These are phyloP conservation scores for Nematodospora valgi DNA, from an alignment of 805 yeast species.

Conservation along the genomic window DNA sequence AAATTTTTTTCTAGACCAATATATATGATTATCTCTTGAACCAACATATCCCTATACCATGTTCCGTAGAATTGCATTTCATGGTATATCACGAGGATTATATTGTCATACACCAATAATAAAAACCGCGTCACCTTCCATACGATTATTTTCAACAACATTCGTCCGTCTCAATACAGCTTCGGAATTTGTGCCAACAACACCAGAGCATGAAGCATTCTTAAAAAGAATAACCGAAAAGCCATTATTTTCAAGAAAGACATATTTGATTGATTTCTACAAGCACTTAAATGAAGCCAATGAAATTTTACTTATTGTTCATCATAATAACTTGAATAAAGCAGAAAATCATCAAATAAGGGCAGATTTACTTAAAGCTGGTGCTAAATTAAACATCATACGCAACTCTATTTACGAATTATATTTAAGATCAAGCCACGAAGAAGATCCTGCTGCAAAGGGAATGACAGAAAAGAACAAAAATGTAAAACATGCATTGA, in stretches of 20 bases:
- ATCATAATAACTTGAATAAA: slow-evolving; percentile 77
- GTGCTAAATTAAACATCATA: slow-evolving; percentile 66
- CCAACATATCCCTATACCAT: no score
- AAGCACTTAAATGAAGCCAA: slow-evolving; percentile 62
- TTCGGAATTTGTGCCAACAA: slow-evolving; percentile 4
- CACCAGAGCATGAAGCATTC: slow-evolving; percentile 7
- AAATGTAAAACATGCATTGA: slow-evolving; percentile 59
- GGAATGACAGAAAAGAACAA: slow-evolving; percentile 46
- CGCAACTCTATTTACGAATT: slow-evolving; percentile 70
- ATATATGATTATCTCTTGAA: no score
- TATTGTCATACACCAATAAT: no score
- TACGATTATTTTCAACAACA: slow-evolving; percentile 6
- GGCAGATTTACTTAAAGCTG: slow-evolving; percentile 56
- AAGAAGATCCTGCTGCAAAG: slow-evolving; percentile 68
- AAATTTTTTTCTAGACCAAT: no score
- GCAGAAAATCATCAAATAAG: slow-evolving; percentile 65
- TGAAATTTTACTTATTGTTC: slow-evolving; percentile 73
- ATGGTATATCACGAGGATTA: no score
- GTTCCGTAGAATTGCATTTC: no score
- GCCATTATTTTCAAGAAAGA: slow-evolving; percentile 71
- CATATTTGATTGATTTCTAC: slow-evolving; percentile 79
- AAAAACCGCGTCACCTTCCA: no score
- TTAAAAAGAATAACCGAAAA: slow-evolving; percentile 50
- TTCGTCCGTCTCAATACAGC: not conserved
- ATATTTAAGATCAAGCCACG: slow-evolving; percentile 66